phyloP scores from a whole-genome alignment of 495 filamentous ascomycete genomes.

The Entonaema liquescens region DNA sequence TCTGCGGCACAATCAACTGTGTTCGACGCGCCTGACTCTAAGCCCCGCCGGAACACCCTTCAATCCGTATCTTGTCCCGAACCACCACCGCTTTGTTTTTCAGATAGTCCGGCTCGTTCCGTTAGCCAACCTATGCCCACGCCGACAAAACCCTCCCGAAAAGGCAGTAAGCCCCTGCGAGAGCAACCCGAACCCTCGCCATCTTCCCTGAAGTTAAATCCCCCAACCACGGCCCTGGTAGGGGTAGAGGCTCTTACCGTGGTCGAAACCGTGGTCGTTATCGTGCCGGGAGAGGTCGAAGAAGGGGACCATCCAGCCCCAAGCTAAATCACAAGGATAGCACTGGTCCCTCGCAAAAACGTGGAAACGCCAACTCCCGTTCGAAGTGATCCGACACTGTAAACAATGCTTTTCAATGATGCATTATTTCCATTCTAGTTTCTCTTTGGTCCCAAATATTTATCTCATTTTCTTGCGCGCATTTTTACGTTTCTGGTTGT shows the following conservation, averaged over 20 bases:
- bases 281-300: constrained; percentile 36
- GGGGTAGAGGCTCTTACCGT: constrained; percentile 35
- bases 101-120: constrained; percentile 40
- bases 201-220: constrained; percentile 7
- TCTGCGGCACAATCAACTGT: constrained; percentile 9
- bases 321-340: constrained; percentile 20
- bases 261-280: constrained; percentile 42
- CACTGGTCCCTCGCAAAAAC: constrained; percentile 14
- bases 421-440: constrained; percentile 8
- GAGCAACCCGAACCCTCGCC: constrained; percentile 6
- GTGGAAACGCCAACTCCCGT: constrained; percentile 14
- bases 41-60: constrained; percentile 45
- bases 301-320: constrained; percentile 31
- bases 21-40: constrained; percentile 26
- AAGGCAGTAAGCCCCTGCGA: background rate
- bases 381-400: constrained; percentile 13
- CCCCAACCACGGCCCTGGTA: constrained; percentile 18
- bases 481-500: background rate
- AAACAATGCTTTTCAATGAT: background rate
- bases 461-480: constrained; percentile 7
- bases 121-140: constrained; percentile 43
- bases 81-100: constrained; percentile 26
- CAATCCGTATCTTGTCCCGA: constrained; percentile 45
- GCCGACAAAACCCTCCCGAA: constrained; percentile 10
- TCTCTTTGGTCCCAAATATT: constrained; percentile 9